Percentiles rank a stretch among this genome's conserved stretches.
Conservation (phyloP, 768 basidiomycete genomes). For the Rhizopogon roseolus region DNA sequence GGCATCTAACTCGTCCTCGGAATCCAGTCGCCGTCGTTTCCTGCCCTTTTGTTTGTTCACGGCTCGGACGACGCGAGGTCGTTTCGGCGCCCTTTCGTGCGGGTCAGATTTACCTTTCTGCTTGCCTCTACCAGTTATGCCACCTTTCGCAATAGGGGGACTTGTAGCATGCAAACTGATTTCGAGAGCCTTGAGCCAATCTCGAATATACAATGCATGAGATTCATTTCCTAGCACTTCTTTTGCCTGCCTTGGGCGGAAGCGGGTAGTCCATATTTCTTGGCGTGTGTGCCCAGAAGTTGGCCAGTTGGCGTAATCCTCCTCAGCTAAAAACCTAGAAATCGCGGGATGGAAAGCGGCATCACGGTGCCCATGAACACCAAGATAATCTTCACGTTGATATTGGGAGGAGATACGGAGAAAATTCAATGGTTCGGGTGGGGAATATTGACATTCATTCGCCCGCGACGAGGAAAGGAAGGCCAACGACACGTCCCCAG, state of each 20-base stretch:
- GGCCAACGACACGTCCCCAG: slow-evolving; percentile 4
- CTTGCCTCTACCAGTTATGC: slow-evolving; percentile 8
- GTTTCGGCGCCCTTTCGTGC: slow-evolving; percentile 42
- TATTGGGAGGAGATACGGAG: not conserved
- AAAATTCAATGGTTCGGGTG: not conserved
- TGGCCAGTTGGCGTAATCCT: not conserved
- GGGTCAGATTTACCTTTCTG: slow-evolving; percentile 15
- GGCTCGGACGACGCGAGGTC: slow-evolving; percentile 53
- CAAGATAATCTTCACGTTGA: not conserved
- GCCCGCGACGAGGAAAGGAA: slow-evolving; percentile 14
- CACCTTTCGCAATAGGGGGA: not conserved
- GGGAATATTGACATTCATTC: not conserved
- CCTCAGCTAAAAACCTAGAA: slow-evolving; percentile 28
- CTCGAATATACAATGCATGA: slow-evolving; percentile 64
- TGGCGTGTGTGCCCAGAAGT: slow-evolving; percentile 19
- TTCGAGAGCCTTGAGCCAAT: slow-evolving; percentile 74
- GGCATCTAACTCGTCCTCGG: slow-evolving; percentile 49
- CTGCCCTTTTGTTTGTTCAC: slow-evolving; percentile 41
- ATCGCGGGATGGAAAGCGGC: slow-evolving; percentile 46
- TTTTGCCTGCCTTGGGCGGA: slow-evolving; percentile 66
- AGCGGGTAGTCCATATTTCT: slow-evolving; percentile 68
- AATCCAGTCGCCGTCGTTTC: slow-evolving; percentile 52
- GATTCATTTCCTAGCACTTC: slow-evolving; percentile 78
- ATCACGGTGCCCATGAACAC: slow-evolving; percentile 10
- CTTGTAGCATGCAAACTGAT: slow-evolving; percentile 35